Base-by-base conservation (phyloP, 1,284 basidiomycete species). In the Cryptococcus deneoformans region DNA sequence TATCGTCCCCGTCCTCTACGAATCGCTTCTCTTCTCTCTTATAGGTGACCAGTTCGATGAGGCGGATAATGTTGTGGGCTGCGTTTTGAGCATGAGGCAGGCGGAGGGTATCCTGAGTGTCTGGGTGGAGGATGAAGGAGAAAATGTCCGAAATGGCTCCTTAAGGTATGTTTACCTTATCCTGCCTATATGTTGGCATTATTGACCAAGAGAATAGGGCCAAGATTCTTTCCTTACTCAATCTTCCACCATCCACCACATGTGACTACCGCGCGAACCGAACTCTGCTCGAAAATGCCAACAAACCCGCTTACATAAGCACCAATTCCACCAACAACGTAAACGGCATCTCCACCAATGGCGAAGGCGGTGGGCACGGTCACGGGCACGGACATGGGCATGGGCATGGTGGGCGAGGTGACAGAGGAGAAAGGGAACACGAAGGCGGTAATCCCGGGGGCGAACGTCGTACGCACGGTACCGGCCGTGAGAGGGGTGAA, bases 21-120 rank as follows among this genome's bases (percentile, higher is more conserved):
- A 78, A 58, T 64, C 70, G 12, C 63, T 77, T 11, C 62, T 77
- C 11, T 64, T 79, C 24, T 68, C 75, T 5, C 63, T 78, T 9
- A 71, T 78, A 40, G 78, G 77, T 20, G 78, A 79, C 58, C 78
- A 79, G 58, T 79, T 79, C 54, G 75, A 77, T 36, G 75, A 77
- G 51, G 58, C 73, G 42, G 78, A 79, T 50, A 70, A 63, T 35
- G 77, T 79, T 2, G 77, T 79, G 6, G 77, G 76, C 16, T 76
- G 74, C 52, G 77, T 78, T 6, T 65, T 79, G 54, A 73, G 70
- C 57, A 73, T 76, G 16, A 65, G 78, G 54, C 72, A 76, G 65
- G 59, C 62, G 10, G 78, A 79, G 67, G 76, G 77, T 59, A 77
- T 78, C n/a, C 53, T 79, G 57, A 75, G 72, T 57, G 74, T 79